Evolutionary conservation across 805 yeast species (phyloP), one percentile per base, ranked within the genome.

Genomic region (Starmerella geochares): DNA sequence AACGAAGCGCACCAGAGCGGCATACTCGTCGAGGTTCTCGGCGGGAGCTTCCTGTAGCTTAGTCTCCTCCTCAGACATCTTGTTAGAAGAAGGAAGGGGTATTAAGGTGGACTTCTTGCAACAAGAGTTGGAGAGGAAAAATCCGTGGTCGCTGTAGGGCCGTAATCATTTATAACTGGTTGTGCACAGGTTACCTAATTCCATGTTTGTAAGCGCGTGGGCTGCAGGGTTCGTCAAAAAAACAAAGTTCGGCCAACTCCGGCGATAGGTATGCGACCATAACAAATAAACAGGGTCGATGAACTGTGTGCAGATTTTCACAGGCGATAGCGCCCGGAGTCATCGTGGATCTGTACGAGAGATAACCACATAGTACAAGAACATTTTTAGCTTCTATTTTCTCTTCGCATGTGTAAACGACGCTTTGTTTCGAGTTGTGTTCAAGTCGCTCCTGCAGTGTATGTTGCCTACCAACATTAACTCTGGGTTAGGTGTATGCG

Each of bases 1-100:
- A 50, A 65, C 64, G 58, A 49, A 65, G 55, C 64, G 61, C 49
- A 63, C 65, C 48, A 65, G 62, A 38, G 62, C 65, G 49, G 67
- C 62, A 56, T 65, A 65, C 60, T 65, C 68, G 48, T 64, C 68
- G 49, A 65, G 64, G 47, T 61, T 61, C 52, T 74, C 82, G 55
- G 71, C 75, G 53, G 76, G 54, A 29, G 52, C 59, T 28, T 38
- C 51, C 39, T 55, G 49, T 27, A 53, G 37, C 47, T 56, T 56
- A 33, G 56, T 49, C 48, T 58, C 56, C 49, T 53, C 62, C 55
- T 58, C 61, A 56, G 61, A 57, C 62, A 57, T 60, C 54, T 50
- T 54, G 55, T 49, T 57, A 63, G 54, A 62, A 60, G 54, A 62
- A 49, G 46, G 25, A 23, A 39, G 39, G 58, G 54, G 54, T 54